phyloP scores from a whole-genome alignment of 345 rosid genomes.

The Eucalyptus erythrocorys region DNA sequence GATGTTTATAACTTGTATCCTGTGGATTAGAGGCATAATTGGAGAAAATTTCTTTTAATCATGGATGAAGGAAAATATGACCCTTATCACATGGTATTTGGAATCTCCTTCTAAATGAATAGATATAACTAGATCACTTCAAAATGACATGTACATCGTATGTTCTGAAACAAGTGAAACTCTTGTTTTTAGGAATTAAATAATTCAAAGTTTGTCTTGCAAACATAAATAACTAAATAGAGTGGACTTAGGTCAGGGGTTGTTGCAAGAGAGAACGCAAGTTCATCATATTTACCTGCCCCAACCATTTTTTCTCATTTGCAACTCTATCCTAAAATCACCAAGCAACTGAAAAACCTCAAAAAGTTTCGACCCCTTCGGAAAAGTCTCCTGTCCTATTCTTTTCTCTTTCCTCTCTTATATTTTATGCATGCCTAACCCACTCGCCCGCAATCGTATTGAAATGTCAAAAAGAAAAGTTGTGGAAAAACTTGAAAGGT shows the following conservation, averaged over 20 bases:
- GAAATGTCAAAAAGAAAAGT: background rate
- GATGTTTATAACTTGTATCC: background rate
- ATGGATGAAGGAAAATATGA: background rate
- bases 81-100: fast-evolving
- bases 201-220: background rate
- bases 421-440: background rate
- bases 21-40: background rate
- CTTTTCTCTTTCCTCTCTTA: background rate
- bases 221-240: background rate
- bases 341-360: background rate
- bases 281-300: background rate
- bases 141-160: background rate
- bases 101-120: background rate
- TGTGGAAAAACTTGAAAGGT: background rate
- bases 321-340: background rate
- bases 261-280: background rate
- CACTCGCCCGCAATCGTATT: background rate
- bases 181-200: background rate
- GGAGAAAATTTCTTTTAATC: background rate
- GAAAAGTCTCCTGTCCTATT: background rate
- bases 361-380: background rate
- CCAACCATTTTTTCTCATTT: background rate
- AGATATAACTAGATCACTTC: background rate
- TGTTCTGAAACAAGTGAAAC: background rate
- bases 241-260: background rate